Base-by-base conservation (phyloP, 2,329 filamentous ascomycete species). In the Lasiodiplodia theobromae region DNA sequence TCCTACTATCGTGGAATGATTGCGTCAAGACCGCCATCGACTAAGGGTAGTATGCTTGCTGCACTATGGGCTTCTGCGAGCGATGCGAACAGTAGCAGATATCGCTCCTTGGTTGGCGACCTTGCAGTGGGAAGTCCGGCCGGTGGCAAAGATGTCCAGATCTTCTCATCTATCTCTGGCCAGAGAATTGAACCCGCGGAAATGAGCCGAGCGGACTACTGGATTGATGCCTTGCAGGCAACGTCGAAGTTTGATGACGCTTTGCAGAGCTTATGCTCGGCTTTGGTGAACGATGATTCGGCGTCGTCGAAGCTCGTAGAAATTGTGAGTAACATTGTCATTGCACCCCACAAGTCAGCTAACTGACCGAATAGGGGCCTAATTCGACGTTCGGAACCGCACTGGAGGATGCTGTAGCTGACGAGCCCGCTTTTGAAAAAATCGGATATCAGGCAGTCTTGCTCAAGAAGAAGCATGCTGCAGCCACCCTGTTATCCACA, bases 221-320 rank as follows among this genome's bases (percentile, higher is more conserved):
- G 80, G 79, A 71, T 74, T 1, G 71, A 76, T 18, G 82, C 82
- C 66, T 73, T 83, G 71, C 65, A 74, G 1, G 72, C 72, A 2
- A 69, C 78, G 11, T 81, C 82, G 1, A 72, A 77, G 2, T 82
- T 82, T 70, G 72, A 71, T 5, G 54, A 49, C 8, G 54, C 52
- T 28, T 21, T 81, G 3, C 60, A 67, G 10, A 63, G 63, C 28
- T 63, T 71, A 2, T 23, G 73, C 7, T 14, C 21, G 7, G 28
- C 47, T 34, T 75, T 69, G 12, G 11, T 25, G 11, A 66, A 2
- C 37, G 14, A 82, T 81, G 69, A 81, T 79, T 78, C 71, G 72
- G 2, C n/a, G 70, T 70, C 76, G n/a, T 73, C 44, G n/a, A 64
- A 34, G 47, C 31, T 68, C 21, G 11, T 76, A 12, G 75, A 77